phyloP scores from a whole-genome alignment of 116 monocot genomes.

The Cymodocea nodosa region DNA sequence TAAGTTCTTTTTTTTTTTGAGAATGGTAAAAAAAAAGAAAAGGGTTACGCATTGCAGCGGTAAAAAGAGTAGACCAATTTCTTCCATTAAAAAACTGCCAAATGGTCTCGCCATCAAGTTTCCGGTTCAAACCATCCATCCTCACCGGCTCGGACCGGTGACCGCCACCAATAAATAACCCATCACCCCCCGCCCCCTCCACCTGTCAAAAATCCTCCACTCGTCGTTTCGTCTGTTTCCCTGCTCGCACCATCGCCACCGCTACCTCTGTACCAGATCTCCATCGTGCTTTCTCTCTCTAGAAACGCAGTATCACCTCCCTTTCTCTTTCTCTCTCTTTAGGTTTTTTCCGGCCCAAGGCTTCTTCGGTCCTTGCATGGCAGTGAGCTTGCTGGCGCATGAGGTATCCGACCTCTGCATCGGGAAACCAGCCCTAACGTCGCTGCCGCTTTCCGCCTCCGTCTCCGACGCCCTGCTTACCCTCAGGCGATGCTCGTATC shows the following conservation, averaged over 20 bases:
- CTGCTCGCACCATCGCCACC: background rate
- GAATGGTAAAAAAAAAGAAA: no score
- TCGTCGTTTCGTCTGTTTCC: background rate
- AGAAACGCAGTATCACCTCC: background rate
- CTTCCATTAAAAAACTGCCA: no score
- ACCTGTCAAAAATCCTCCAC: no score
- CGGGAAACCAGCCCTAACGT: conserved; percentile 68
- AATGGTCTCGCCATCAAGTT: no score
- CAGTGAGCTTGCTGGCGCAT: conserved; percentile 45
- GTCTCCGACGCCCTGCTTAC: conserved; percentile 47
- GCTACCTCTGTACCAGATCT: background rate
- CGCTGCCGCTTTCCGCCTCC: conserved; percentile 43
- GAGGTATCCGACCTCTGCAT: conserved; percentile 94
- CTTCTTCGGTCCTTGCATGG: conserved; percentile 38
- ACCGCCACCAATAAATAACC: conserved; percentile 1
- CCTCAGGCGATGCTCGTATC: conserved; percentile 20
- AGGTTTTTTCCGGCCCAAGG: background rate
- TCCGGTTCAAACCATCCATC: no score
- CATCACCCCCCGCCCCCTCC: background rate
- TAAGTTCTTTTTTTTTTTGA: no score
- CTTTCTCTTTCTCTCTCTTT: background rate
- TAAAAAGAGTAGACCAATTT: no score
- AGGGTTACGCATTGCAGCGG: no score
- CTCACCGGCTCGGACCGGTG: background rate
- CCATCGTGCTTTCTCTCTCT: background rate